These are phyloP conservation scores for Schwanniomyces polymorphus DNA, from an alignment of 805 yeast species.

Conservation along the genomic window DNA sequence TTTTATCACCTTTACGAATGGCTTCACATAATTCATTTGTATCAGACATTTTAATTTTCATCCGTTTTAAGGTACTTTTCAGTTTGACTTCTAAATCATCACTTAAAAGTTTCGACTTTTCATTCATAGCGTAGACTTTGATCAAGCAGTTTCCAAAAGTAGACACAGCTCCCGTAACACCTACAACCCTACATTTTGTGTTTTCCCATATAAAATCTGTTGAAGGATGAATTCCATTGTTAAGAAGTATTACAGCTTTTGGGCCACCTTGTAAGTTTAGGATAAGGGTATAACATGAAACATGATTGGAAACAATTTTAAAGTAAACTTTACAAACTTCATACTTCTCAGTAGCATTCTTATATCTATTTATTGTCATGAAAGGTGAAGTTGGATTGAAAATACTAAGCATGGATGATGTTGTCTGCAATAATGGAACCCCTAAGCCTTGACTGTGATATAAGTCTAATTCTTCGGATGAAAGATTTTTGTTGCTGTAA, in stretches of 20 bases:
- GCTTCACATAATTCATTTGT: conserved; percentile 16
- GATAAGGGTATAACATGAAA: conserved; percentile 27
- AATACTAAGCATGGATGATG: conserved; percentile 19
- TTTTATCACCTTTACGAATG: conserved; percentile 19
- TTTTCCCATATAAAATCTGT: conserved; percentile 25
- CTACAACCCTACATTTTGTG: conserved; percentile 29
- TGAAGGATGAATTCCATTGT: conserved; percentile 29
- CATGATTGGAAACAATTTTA: conserved; percentile 24
- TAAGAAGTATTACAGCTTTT: conserved; percentile 18
- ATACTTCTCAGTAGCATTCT: conserved; percentile 10
- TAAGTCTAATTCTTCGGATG: conserved; percentile 2
- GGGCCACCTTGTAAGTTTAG: conserved; percentile 10
- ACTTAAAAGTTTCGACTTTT: conserved; percentile 16
- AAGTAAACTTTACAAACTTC: conserved; percentile 31
- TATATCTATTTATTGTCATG: conserved; percentile 17
- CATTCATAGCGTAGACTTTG: conserved; percentile 18
- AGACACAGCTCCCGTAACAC: conserved; percentile 33
- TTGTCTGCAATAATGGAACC: conserved; percentile 18
- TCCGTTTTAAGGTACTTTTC: conserved; percentile 6
- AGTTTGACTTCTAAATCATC: conserved; percentile 17
- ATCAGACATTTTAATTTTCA: conserved; percentile 9
- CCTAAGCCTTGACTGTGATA: conserved; percentile 5
- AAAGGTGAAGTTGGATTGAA: conserved; percentile 32
- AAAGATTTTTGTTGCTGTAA: conserved; percentile 5
- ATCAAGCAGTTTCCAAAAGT: conserved; percentile 34